Evolutionary conservation across 108 stramenopile genomes (phyloP).

Genomic region (Halocafeteria seosinensis): DNA sequence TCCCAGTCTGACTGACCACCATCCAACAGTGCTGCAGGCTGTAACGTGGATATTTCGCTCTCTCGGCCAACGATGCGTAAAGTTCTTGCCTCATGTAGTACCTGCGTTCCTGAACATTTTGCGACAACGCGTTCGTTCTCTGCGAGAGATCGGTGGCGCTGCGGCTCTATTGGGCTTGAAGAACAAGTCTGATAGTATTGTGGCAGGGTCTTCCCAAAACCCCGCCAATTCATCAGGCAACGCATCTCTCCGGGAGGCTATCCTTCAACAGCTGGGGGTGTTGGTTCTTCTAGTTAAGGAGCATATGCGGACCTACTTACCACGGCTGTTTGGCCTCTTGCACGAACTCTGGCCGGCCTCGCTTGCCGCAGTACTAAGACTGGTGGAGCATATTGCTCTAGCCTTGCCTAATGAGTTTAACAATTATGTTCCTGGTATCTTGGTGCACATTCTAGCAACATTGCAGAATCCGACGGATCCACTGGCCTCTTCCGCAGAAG

Average conservation of each 20-base stretch:
- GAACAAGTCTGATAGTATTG: no score
- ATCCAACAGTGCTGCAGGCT: conserved; percentile 70
- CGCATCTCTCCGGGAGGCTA: conserved; percentile 60
- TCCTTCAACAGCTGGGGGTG: conserved; percentile 64
- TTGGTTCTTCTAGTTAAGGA: conserved; percentile 63
- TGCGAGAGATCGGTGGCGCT: conserved; percentile 1
- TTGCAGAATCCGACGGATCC: background rate
- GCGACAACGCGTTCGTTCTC: conserved; percentile 33
- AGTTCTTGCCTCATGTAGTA: conserved; percentile 59
- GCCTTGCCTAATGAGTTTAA: conserved; percentile 62
- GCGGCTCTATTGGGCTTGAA: no score
- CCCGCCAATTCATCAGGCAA: no score
- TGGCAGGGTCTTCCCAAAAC: no score
- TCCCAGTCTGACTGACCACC: conserved; percentile 62
- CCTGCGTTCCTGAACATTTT: conserved; percentile 65
- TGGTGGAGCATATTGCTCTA: conserved; percentile 35
- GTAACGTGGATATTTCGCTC: conserved; percentile 77
- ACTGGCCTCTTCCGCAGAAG: background rate
- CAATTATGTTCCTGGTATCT: conserved; percentile 37
- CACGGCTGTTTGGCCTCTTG: conserved; percentile 65
- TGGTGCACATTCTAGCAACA: conserved; percentile 6
- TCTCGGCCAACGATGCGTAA: conserved; percentile 62
- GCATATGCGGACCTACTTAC: conserved; percentile 63
- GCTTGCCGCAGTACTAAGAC: background rate
- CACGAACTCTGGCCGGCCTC: conserved; percentile 41